Evolutionary conservation across 768 basidiomycete genomes (phyloP).

Genomic region (Suillus clintonianus): DNA sequence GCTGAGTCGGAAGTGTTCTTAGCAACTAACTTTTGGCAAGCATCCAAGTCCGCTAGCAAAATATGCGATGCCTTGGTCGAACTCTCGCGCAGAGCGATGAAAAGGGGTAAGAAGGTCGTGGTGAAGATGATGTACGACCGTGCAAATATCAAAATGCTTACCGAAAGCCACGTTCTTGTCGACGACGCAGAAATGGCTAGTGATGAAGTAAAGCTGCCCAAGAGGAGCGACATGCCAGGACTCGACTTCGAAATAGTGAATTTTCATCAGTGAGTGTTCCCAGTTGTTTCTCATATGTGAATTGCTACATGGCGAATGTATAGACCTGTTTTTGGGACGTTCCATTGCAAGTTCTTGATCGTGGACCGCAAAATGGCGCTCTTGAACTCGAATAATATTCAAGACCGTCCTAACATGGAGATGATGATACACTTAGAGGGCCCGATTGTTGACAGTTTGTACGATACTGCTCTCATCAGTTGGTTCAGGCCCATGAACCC

Average conservation of each 20-base stretch:
- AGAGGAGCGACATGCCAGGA: slow-evolving; percentile 56
- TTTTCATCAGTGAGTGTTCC: slow-evolving; percentile 40
- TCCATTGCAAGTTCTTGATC: slow-evolving; percentile 71
- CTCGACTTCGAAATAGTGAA: slow-evolving; percentile 63
- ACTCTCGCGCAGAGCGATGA: slow-evolving; percentile 48
- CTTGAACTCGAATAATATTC: slow-evolving; percentile 70
- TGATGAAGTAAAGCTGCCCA: slow-evolving; percentile 52
- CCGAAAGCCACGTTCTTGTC: slow-evolving; percentile 48
- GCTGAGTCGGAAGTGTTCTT: slow-evolving; percentile 67
- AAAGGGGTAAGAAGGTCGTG: slow-evolving; percentile 49
- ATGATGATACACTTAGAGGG: slow-evolving; percentile 76
- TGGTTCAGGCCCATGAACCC: slow-evolving; percentile 55
- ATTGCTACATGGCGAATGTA: slow-evolving; percentile 17
- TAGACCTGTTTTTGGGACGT: slow-evolving; percentile 60
- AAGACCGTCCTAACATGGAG: slow-evolving; percentile 53
- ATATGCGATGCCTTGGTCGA: slow-evolving; percentile 54
- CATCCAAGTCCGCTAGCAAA: slow-evolving; percentile 50
- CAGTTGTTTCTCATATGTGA: slow-evolving; percentile 5
- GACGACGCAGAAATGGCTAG: slow-evolving; percentile 44
- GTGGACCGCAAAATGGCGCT: slow-evolving; percentile 69
- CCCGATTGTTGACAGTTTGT: slow-evolving; percentile 66
- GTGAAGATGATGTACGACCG: slow-evolving; percentile 74
- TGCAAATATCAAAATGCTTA: slow-evolving; percentile 56
- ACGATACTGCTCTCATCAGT: slow-evolving; percentile 66
- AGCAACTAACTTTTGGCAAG: slow-evolving; percentile 66